A percentile compares a stretch with the other conserved stretches of the same genome.
Conservation (phyloP, 768 basidiomycete species). For the Mycena crocata region DNA sequence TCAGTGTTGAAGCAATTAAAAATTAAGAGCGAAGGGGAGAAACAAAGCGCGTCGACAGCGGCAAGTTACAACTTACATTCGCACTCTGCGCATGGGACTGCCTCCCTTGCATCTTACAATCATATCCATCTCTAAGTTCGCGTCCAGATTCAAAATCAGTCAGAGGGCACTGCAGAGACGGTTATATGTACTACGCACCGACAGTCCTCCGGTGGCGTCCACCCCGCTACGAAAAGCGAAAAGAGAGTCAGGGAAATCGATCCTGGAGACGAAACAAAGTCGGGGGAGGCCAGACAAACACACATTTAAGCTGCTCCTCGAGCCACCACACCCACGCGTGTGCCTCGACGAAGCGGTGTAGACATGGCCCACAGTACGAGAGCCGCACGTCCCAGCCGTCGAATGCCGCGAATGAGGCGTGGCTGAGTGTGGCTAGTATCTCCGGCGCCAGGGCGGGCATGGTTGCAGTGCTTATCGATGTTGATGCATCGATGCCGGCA, state of each 20-base stretch:
- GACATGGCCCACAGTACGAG: constrained; percentile 22
- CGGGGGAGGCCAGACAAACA: too few relatives aligned
- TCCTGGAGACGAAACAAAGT: too few relatives aligned
- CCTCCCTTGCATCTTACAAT: constrained; percentile 18
- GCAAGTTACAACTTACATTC: constrained; percentile 30
- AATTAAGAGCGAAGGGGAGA: too few relatives aligned
- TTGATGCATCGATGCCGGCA: too few relatives aligned
- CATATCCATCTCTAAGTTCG: constrained; percentile 30
- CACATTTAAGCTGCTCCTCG: constrained; percentile 6
- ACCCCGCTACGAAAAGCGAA: constrained; percentile 13
- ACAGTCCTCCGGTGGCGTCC: constrained; percentile 27
- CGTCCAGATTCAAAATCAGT: background rate
- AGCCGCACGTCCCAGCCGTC: background rate
- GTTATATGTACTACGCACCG: constrained; percentile 22
- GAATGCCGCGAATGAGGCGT: too few relatives aligned
- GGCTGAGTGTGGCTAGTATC: too few relatives aligned
- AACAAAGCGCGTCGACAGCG: too few relatives aligned
- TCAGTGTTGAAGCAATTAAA: too few relatives aligned
- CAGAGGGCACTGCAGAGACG: background rate
- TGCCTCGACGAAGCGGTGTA: constrained; percentile 18
- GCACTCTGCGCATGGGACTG: background rate
- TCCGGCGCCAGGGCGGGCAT: too few relatives aligned
- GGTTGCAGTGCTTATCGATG: too few relatives aligned
- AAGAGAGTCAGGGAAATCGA: background rate
- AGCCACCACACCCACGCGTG: constrained; percentile 24